These are phyloP conservation scores for Colletotrichum chrysophilum DNA, from an alignment of 2,329 filamentous ascomycete species.

Conservation along the genomic window DNA sequence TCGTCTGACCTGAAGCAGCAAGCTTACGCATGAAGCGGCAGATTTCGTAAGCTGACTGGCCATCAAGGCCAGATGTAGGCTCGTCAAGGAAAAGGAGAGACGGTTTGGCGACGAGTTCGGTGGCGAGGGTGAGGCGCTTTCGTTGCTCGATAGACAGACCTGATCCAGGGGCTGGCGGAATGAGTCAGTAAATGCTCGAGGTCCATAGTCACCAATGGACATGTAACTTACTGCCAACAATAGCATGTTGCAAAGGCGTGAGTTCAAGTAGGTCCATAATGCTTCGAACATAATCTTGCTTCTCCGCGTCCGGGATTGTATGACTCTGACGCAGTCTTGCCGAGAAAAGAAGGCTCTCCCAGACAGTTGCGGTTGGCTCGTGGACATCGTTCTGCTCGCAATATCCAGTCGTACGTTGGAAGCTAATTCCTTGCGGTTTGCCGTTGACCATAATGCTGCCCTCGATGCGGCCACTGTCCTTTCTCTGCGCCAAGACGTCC, in stretches of 20 bases:
- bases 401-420: conserved; percentile 8
- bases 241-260: conserved; percentile 66
- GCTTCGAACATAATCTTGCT: conserved; percentile 69
- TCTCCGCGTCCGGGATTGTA: conserved; percentile 59
- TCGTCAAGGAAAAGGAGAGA: conserved; percentile 72
- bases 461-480: conserved; percentile 31
- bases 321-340: conserved; percentile 67
- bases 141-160: conserved; percentile 56
- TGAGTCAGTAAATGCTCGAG: not conserved
- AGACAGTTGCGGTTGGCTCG: conserved; percentile 67
- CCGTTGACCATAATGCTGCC: conserved; percentile 25
- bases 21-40: conserved; percentile 48
- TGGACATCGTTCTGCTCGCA: conserved; percentile 29
- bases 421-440: not conserved
- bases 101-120: conserved; percentile 72
- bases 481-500: conserved; percentile 71
- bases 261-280: conserved; percentile 72
- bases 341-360: conserved; percentile 71
- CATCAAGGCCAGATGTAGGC: conserved; percentile 57
- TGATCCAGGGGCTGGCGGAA: conserved; percentile 48
- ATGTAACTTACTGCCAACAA: conserved; percentile 47
- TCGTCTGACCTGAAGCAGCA: conserved; percentile 67
- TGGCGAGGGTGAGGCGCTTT: conserved; percentile 72
- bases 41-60: conserved; percentile 38
- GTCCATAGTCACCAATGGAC: not conserved